These are phyloP conservation scores for Hypoxylon sp. DNA, from an alignment of 2,329 filamentous ascomycete species.

Conservation along the genomic window DNA sequence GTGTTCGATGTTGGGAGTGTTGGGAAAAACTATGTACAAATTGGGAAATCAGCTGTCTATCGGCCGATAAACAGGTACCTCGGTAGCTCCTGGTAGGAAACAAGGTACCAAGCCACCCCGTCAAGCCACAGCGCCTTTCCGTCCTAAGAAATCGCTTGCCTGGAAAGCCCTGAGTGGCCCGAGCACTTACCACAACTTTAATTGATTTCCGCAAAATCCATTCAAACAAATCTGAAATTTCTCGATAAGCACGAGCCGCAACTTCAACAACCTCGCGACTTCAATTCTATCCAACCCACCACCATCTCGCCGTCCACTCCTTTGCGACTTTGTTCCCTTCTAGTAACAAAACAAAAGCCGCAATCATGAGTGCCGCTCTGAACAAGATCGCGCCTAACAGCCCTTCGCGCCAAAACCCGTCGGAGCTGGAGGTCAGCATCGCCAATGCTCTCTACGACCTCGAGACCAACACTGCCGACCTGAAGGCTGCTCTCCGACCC, in stretches of 20 bases:
- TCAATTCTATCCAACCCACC: slow-evolving; percentile 33
- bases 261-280: slow-evolving; percentile 31
- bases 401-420: slow-evolving; percentile 94
- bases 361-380: slow-evolving; percentile 78
- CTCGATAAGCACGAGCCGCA: slow-evolving; percentile 27
- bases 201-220: slow-evolving; percentile 30
- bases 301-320: slow-evolving; percentile 11
- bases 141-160: slow-evolving; percentile 21
- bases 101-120: neutral
- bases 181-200: slow-evolving; percentile 33
- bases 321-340: slow-evolving; percentile 37
- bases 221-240: slow-evolving; percentile 32
- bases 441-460: slow-evolving; percentile 98
- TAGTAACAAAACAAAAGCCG: slow-evolving; percentile 51
- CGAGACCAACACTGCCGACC: slow-evolving; percentile 98
- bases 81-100: neutral
- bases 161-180: slow-evolving; percentile 39
- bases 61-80: neutral
- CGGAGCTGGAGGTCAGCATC: slow-evolving; percentile 97
- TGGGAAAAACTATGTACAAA: neutral
- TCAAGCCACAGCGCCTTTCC: neutral
- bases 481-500: slow-evolving; percentile 95
- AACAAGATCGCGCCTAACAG: slow-evolving; percentile 99
- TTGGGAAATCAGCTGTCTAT: neutral
- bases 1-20: neutral